Base-by-base conservation (phyloP, 2,329 filamentous ascomycete genomes). In the Hypoxylon sp. region DNA sequence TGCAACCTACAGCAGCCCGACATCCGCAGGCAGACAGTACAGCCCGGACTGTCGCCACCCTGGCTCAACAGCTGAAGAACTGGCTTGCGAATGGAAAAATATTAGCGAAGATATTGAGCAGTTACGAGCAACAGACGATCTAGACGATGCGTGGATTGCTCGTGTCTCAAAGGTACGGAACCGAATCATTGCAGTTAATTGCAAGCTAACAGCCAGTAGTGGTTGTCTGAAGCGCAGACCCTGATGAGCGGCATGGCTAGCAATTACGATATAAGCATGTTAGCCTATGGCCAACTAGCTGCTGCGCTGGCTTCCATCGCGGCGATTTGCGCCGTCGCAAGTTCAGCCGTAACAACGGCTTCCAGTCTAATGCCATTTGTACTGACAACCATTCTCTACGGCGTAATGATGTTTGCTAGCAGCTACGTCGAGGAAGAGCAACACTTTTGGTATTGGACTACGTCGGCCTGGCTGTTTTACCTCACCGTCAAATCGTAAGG, bases 381-480 rank as follows among this genome's bases (percentile, higher is more conserved):
- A 3, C 61, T 82, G 2, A 78, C 87, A 24, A 83, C 83, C 0
- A 43, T 87, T 0, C 74, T 83, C 0, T 97, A 98, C 70, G 87
- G 88, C 1, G 73, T 85, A 31, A 96, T 97, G 86, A 98, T 98
- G 93, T 98, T 98, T 75, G 94, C 93, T 8, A 97, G 91, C 72
- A 98, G 93, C 70, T 99, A 95, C 73, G 92, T 99, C 2, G 95
- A 99, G 74, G 95, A 99, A 76, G 95, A 99, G 73, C 95, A 99
- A 46, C 92, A 98, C 66, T 97, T 97, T 72, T 99, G 95, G 95
- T 98, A 99, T 75, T 98, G 94, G 92, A 77, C 86, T 1, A 84
- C 88, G 0, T 87, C 89, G 0, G 83, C 85, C 5, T 96, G 90
- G 90, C 70, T 89, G 26, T 75, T 79, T 1, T 77, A 81, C 24